phyloP scores from a whole-genome alignment of 495 filamentous ascomycete species.

The Penicillium salamii region DNA sequence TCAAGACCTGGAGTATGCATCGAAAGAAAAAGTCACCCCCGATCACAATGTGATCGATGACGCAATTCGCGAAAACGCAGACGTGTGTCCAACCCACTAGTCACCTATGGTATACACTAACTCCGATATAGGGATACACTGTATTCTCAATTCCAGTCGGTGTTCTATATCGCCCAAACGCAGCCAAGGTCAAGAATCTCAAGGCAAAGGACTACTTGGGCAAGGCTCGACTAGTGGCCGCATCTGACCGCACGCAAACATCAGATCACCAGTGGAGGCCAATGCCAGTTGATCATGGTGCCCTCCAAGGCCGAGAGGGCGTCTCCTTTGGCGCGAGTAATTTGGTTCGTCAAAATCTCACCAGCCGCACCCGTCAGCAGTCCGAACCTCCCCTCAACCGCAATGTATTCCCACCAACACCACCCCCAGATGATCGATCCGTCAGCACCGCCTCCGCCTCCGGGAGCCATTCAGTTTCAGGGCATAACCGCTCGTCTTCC shows the following conservation, averaged over 20 bases:
- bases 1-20: slow-evolving; percentile 85
- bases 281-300: slow-evolving; percentile 23
- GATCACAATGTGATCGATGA: slow-evolving; percentile 98
- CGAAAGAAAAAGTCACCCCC: slow-evolving; percentile 92
- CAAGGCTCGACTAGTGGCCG: slow-evolving; percentile 88
- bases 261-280: slow-evolving; percentile 26
- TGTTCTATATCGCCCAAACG: slow-evolving; percentile 90
- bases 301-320: slow-evolving; percentile 74
- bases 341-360: slow-evolving; percentile 79
- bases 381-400: slow-evolving; percentile 81
- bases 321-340: slow-evolving; percentile 89
- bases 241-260: slow-evolving; percentile 61
- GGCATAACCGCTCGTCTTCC: slow-evolving; percentile 24
- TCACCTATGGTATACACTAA: slow-evolving; percentile 7
- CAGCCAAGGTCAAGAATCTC: slow-evolving; percentile 96
- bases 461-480: slow-evolving; percentile 2
- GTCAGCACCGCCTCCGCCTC: slow-evolving; percentile 15
- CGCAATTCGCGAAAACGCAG: slow-evolving; percentile 87
- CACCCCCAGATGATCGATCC: slow-evolving; percentile 81
- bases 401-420: slow-evolving; percentile 92
- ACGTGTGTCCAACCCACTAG: slow-evolving; percentile 55
- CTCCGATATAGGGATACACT: slow-evolving; percentile 74
- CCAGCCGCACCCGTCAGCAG: slow-evolving; percentile 73
- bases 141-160: slow-evolving; percentile 99
- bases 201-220: slow-evolving; percentile 97